Conservation (phyloP, 2,329 filamentous ascomycete species). For the Orbilia ellipsospora region DNA sequence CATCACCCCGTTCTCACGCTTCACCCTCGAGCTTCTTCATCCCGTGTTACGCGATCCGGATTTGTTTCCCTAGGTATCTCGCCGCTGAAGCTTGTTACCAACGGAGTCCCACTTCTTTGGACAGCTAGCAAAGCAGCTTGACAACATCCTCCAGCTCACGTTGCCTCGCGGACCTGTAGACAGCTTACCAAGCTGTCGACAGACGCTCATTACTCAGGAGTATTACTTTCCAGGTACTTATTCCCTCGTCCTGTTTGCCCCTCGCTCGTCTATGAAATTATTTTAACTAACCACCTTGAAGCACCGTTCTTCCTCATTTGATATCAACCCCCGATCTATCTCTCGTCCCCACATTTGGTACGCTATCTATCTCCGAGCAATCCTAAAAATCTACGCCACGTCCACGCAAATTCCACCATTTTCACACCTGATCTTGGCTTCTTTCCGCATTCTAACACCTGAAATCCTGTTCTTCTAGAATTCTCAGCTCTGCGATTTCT, state of each 20-base stretch:
- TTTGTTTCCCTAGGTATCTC: conserved; percentile 1
- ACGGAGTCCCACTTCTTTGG: conserved; percentile 1
- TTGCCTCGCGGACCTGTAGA: conserved; percentile 35
- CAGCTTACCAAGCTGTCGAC: conserved; percentile 38
- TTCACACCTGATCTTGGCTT: background rate
- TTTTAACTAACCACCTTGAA: conserved; percentile 11
- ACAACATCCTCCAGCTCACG: conserved; percentile 31
- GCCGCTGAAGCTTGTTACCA: conserved; percentile 10
- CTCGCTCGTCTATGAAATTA: background rate
- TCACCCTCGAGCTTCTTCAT: conserved; percentile 7
- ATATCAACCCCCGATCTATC: conserved; percentile 44
- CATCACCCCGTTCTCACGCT: conserved; percentile 13
- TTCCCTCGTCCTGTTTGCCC: background rate
- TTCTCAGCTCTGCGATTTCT: conserved; percentile 9
- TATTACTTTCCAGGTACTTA: conserved; percentile 10
- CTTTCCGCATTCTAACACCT: conserved; percentile 26
- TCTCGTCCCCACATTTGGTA: conserved; percentile 11
- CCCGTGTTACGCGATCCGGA: conserved; percentile 12
- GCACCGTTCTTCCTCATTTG: conserved; percentile 18
- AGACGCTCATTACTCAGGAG: background rate
- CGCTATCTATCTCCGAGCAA: conserved; percentile 22
- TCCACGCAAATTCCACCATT: background rate
- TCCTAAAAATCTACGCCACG: conserved; percentile 36
- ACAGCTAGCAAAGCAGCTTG: conserved; percentile 14
- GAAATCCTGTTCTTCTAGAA: conserved; percentile 18